These are phyloP conservation scores for Fomitopsis palustris DNA, from an alignment of 1,284 basidiomycete species.

Conservation along the genomic window DNA sequence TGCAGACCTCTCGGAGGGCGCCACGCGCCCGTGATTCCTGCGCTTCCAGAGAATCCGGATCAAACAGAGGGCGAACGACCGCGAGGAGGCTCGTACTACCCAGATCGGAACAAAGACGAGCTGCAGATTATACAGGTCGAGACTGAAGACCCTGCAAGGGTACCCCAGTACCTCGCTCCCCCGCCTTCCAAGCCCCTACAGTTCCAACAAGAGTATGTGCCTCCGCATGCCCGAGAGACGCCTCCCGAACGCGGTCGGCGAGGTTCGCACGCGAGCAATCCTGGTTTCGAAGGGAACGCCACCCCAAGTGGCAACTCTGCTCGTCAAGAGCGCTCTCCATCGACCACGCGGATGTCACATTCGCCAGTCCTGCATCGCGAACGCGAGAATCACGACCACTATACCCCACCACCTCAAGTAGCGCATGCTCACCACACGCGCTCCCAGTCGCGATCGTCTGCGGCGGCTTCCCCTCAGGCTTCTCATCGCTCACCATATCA, in stretches of 20 bases:
- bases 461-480: slow-evolving; percentile 15
- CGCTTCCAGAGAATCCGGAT: slow-evolving; percentile 68
- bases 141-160: slow-evolving; percentile 17
- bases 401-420: slow-evolving; percentile 14
- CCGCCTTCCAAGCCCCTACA: slow-evolving; percentile 22
- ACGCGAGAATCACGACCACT: slow-evolving; percentile 14
- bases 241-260: slow-evolving; percentile 16
- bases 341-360: slow-evolving; percentile 19
- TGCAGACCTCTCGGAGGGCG: slow-evolving; percentile 67
- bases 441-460: slow-evolving; percentile 11
- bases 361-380: slow-evolving; percentile 26
- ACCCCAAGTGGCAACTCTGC: slow-evolving; percentile 1
- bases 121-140: slow-evolving; percentile 28
- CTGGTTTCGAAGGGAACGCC: slow-evolving; percentile 20
- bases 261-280: slow-evolving; percentile 17
- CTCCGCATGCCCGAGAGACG: slow-evolving; percentile 15
- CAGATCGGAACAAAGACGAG: slow-evolving; percentile 15
- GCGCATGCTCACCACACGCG: slow-evolving; percentile 8
- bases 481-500: slow-evolving; percentile 23
- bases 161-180: slow-evolving; percentile 12
- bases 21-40: slow-evolving; percentile 74
- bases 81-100: slow-evolving; percentile 10
- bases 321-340: slow-evolving; percentile 10
- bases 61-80: slow-evolving; percentile 8
- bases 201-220: slow-evolving; percentile 23